Evolutionary conservation across 306 rosid genomes (phyloP).

Genomic region (Elaeagnus macrophylla): DNA sequence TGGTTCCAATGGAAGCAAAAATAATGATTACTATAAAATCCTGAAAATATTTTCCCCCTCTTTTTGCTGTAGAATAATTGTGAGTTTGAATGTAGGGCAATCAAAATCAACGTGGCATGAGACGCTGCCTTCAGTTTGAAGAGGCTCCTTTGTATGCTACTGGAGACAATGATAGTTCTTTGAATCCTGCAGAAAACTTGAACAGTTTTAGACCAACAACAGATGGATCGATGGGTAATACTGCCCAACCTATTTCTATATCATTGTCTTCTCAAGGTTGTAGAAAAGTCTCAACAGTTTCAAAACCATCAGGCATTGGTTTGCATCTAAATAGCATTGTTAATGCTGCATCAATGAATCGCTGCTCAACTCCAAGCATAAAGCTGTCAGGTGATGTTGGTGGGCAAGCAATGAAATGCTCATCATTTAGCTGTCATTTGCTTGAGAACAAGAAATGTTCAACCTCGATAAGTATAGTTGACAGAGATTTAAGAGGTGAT

Average conservation of each 20-base stretch:
- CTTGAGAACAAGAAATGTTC: conserved; percentile 22
- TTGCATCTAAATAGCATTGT: conserved; percentile 61
- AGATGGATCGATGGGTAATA: conserved; percentile 17
- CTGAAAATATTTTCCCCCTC: background rate
- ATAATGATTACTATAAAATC: background rate
- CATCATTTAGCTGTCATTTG: conserved; percentile 20
- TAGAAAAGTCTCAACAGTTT: conserved; percentile 24
- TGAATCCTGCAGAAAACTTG: conserved; percentile 11
- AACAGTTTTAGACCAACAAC: conserved; percentile 15
- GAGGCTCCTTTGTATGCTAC: conserved; percentile 26
- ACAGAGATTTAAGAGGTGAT: conserved; percentile 19
- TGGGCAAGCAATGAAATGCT: conserved; percentile 24
- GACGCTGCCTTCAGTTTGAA: conserved; percentile 56
- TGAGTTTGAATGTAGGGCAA: conserved; percentile 28
- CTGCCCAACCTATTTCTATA: conserved; percentile 19
- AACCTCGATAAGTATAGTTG: conserved; percentile 12
- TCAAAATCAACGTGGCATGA: conserved; percentile 30
- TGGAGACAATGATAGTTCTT: conserved; percentile 14
- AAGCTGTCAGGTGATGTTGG: conserved; percentile 26
- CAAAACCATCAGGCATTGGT: conserved; percentile 49
- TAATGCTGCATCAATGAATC: conserved; percentile 33
- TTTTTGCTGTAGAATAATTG: conserved; percentile 9
- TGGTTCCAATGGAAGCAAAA: background rate
- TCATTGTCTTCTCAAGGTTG: conserved; percentile 18
- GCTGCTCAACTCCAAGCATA: conserved; percentile 21